A percentile compares a stretch with the other conserved stretches of the same genome.
These are phyloP conservation scores for Tricholoma saponaceum DNA, from an alignment of 768 basidiomycete genomes.

Conservation along the genomic window DNA sequence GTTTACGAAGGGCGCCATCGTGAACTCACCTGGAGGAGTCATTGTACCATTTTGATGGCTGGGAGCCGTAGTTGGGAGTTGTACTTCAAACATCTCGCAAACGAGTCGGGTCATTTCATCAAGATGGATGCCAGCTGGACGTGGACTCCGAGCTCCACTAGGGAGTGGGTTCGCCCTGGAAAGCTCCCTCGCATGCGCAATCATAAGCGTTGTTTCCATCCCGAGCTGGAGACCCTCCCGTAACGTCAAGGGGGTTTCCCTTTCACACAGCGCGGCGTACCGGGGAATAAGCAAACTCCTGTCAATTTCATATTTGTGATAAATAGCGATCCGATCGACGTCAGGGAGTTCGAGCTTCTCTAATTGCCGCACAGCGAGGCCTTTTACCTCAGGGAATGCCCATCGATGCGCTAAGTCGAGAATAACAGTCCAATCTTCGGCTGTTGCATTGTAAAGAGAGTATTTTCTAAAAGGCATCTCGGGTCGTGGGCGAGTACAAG, in stretches of 20 bases:
- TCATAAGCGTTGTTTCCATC: slow-evolving; percentile 42
- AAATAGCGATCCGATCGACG: slow-evolving; percentile 51
- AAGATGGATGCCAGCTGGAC: slow-evolving; percentile 4
- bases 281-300: slow-evolving; percentile 46
- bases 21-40: slow-evolving; percentile 16
- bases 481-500: neutral
- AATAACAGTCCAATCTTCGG: slow-evolving; percentile 54
- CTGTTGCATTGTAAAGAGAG: slow-evolving; percentile 46
- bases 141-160: slow-evolving; percentile 15
- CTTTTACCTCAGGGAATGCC: slow-evolving; percentile 52
- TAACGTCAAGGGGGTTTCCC: slow-evolving; percentile 45
- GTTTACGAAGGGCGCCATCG: no score
- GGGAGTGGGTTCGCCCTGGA: slow-evolving; percentile 27
- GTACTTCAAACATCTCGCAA: slow-evolving; percentile 11
- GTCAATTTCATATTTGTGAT: slow-evolving; percentile 49
- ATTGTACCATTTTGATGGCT: neutral
- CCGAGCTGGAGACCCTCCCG: slow-evolving; percentile 56
- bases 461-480: slow-evolving; percentile 44
- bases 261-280: slow-evolving; percentile 49
- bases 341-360: slow-evolving; percentile 43
- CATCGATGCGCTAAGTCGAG: slow-evolving; percentile 55
- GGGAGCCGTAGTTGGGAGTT: neutral
- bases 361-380: slow-evolving; percentile 56
- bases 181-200: slow-evolving; percentile 49
- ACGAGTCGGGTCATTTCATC: slow-evolving; percentile 14